A percentile compares a stretch with the other conserved stretches of the same genome.
These are phyloP conservation scores for Naematelia encephala DNA, from an alignment of 768 basidiomycete genomes.

Conservation along the genomic window DNA sequence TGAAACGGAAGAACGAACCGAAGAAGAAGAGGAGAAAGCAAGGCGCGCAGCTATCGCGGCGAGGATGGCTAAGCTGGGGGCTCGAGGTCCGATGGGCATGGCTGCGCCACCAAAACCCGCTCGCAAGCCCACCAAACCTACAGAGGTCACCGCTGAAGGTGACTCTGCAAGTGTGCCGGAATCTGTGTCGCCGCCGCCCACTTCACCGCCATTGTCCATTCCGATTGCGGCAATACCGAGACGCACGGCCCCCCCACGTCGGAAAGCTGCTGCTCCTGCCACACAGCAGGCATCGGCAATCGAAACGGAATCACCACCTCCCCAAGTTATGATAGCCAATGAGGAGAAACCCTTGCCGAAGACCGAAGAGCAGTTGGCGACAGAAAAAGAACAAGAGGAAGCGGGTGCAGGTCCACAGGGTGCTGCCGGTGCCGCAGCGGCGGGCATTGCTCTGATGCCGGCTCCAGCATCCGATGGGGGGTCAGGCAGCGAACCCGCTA, in stretches of 20 bases:
- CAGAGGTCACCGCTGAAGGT: conserved; percentile 7
- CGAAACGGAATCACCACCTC: conserved; percentile 19
- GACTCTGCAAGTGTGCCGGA: conserved; percentile 5
- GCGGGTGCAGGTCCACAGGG: conserved; percentile 34
- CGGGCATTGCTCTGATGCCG: conserved; percentile 48
- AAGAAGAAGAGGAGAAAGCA: conserved; percentile 48
- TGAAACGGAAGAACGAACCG: conserved; percentile 31
- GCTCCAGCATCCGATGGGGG: background rate
- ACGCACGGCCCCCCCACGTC: conserved; percentile 68
- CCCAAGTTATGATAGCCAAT: conserved; percentile 38
- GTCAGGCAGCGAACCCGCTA: too few relatives aligned
- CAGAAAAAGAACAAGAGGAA: conserved; percentile 33
- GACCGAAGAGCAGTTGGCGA: conserved; percentile 30
- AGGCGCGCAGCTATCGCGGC: conserved; percentile 79
- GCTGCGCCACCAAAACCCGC: conserved; percentile 65
- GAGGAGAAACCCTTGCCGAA: conserved; percentile 43
- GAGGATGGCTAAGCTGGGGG: conserved; percentile 88
- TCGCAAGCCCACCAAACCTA: conserved; percentile 53
- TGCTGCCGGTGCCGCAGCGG: conserved; percentile 43
- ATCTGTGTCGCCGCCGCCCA: too few relatives aligned
- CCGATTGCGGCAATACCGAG: conserved; percentile 71
- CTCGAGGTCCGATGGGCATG: conserved; percentile 59
- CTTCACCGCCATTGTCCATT: conserved; percentile 55
- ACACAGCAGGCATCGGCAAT: conserved; percentile 10
- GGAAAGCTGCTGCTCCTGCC: conserved; percentile 15